Percentiles rank a stretch among this genome's conserved stretches.
Evolutionary conservation across 805 yeast species (phyloP).

Genomic region (Kuraishia ogatae): DNA sequence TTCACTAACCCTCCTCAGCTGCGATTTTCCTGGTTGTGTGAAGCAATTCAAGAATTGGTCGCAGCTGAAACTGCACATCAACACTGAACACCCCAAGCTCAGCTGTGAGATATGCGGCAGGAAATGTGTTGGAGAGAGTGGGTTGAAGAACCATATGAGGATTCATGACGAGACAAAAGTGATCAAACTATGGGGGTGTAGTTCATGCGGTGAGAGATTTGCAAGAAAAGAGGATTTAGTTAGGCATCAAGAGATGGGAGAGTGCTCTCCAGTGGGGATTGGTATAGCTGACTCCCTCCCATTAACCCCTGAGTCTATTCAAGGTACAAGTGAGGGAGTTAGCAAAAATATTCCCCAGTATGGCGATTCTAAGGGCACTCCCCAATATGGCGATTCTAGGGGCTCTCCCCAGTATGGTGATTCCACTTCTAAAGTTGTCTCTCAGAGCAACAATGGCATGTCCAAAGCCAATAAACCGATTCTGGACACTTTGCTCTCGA

Average conservation of each 20-base stretch:
- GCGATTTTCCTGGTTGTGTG: conserved; percentile 56
- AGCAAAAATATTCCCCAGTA: too few relatives aligned
- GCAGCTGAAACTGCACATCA: conserved; percentile 61
- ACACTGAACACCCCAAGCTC: conserved; percentile 63
- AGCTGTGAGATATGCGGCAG: conserved; percentile 59
- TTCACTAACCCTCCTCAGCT: conserved; percentile 14
- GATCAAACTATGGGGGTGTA: conserved; percentile 62
- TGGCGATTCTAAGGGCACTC: too few relatives aligned
- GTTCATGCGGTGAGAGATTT: conserved; percentile 39
- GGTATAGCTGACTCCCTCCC: neutral
- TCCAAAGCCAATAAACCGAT: neutral
- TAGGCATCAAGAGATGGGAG: conserved; percentile 39
- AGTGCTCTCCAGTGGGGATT: neutral
- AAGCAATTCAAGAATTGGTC: conserved; percentile 62
- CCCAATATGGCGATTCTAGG: too few relatives aligned
- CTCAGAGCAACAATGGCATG: neutral
- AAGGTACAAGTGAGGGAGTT: neutral
- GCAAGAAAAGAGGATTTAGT: conserved; percentile 48
- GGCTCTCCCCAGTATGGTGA: too few relatives aligned
- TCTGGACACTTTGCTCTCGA: neutral
- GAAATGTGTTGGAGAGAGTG: conserved; percentile 64
- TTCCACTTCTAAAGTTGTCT: too few relatives aligned
- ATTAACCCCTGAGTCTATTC: neutral
- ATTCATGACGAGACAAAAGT: conserved; percentile 50
- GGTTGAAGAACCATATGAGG: conserved; percentile 65